A percentile compares a stretch with the other conserved stretches of the same genome.
phyloP scores from a whole-genome alignment of 805 yeast genomes.

The Candida ipomoeae region DNA sequence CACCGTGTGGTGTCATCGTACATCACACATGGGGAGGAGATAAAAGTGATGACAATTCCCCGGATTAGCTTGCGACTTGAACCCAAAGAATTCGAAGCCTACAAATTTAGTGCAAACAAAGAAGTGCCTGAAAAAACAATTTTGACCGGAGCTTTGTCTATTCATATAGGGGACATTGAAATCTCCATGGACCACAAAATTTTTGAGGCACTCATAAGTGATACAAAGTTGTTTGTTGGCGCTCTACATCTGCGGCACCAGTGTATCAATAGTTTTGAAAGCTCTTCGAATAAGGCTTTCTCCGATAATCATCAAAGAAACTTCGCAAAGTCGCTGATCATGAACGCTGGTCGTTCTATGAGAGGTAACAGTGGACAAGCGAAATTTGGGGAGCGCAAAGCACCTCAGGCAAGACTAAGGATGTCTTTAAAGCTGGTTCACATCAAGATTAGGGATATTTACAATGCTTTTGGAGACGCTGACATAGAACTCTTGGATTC shows the following conservation, averaged over 20 bases:
- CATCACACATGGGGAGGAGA: conserved; percentile 6
- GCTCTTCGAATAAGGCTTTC: not conserved
- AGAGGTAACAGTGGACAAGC: conserved; percentile 8
- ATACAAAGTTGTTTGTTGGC: not conserved
- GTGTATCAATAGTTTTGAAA: conserved; percentile 1
- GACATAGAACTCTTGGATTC: conserved; percentile 13
- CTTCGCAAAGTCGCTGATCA: not conserved
- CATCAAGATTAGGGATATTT: conserved; percentile 16
- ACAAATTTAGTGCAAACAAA: conserved; percentile 4
- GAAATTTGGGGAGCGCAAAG: conserved; percentile 9
- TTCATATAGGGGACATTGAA: conserved; percentile 16
- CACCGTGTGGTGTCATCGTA: conserved; percentile 23
- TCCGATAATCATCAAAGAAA: not conserved
- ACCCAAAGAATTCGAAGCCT: conserved; percentile 21
- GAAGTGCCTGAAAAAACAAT: conserved; percentile 1
- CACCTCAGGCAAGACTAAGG: conserved; percentile 41
- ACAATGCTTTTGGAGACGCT: conserved; percentile 27
- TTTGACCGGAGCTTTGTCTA: not conserved
- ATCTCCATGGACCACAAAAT: conserved; percentile 7
- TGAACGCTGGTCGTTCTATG: conserved; percentile 8
- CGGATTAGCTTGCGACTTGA: not conserved
- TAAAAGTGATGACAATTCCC: conserved; percentile 20
- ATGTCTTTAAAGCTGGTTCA: conserved; percentile 18
- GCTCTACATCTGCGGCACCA: not conserved
- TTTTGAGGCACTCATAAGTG: not conserved